Conservation (phyloP, 140 eudicot species). For the Anethum foeniculum region DNA sequence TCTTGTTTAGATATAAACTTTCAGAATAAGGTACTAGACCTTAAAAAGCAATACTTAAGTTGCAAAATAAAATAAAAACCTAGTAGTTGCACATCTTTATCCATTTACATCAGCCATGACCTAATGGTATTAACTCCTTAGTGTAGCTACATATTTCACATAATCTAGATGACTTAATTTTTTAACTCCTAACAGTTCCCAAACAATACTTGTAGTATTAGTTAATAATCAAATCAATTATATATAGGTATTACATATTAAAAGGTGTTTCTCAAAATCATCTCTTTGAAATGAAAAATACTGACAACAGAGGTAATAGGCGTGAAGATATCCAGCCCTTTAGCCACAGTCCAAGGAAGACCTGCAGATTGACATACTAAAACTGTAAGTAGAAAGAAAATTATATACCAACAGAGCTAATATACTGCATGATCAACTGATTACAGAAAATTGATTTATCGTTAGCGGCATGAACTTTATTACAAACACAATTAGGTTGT, state of each 20-base stretch:
- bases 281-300: neutral
- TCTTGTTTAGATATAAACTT: neutral
- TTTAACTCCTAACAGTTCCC: slow-evolving; percentile 3
- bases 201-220: neutral
- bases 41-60: neutral
- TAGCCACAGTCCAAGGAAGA: slow-evolving; percentile 91
- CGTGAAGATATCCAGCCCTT: slow-evolving; percentile 96
- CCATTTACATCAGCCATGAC: neutral
- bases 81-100: neutral
- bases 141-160: neutral
- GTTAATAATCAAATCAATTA: neutral
- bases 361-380: slow-evolving; percentile 81
- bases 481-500: neutral
- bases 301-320: slow-evolving; percentile 93
- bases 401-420: neutral
- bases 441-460: neutral
- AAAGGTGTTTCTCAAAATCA: neutral
- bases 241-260: neutral
- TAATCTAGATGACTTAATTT: neutral
- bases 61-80: neutral
- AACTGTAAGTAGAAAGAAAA: slow-evolving; percentile 11
- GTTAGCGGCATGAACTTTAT: neutral
- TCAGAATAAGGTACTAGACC: neutral
- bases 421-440: neutral
- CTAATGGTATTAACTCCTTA: neutral